Base-by-base conservation (phyloP, 306 rosid species). In the Casuarina equisetifolia region DNA sequence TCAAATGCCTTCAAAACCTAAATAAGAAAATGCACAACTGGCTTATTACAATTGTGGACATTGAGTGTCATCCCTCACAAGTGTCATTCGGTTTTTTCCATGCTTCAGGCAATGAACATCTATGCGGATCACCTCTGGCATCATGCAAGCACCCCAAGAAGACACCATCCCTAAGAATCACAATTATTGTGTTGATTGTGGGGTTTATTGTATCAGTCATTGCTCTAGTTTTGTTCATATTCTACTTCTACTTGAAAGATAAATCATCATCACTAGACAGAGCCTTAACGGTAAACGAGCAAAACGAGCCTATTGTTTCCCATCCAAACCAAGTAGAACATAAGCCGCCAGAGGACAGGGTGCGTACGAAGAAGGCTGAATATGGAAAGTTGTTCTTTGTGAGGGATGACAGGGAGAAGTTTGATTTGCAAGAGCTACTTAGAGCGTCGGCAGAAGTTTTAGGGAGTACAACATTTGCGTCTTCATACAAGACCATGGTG, bases 391-490 rank as follows among this genome's bases (percentile, higher is more conserved):
- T 96, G 74, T 70, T 81, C 19, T 92, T 96, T 57, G 68, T 92
- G 4, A 85, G 86, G 80, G 84, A 87, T 0, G 90, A 85, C n/a
- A 45, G 85, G 2, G 71, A 74, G 46, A 84, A n/a, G 62, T 96
- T 92, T 75, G 97, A 86, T 74, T 76, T 96, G 59, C 92, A 90
- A 4, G 99, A 96, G 76, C 79, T 96, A 72, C 83, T 96, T 0
- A 83, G 59, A 73, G 90, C 98, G 9, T 92, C 99, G 0, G 99
- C 99, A 0, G 99, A 96, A 67, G 83, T 96, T 63, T 78, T 96
- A 52, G 99, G 99, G 17, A 96, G 99, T 70, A 96, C 96, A 0
- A 80, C 85, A 1, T 96, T 96, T 51, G 99, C 97, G 3, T 88
- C 99, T 72, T 96, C 99, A 1, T 96, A 91, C 87, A 96, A 92